Percentiles rank a stretch among this genome's conserved stretches.
These are phyloP conservation scores for Alternaria panax DNA, from an alignment of 2,329 filamentous ascomycete species.

Conservation along the genomic window DNA sequence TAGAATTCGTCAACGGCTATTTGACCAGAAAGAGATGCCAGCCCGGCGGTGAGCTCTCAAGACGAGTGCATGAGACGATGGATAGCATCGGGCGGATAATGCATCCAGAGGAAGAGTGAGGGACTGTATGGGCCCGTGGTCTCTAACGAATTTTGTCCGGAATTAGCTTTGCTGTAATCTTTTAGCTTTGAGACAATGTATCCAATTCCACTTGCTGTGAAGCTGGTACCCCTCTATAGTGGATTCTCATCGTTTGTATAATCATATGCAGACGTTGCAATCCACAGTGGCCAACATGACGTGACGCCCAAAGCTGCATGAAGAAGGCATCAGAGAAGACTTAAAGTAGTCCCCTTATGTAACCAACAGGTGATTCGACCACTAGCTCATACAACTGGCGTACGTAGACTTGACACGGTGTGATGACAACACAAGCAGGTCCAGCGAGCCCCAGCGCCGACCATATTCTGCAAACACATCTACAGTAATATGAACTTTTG, in stretches of 20 bases:
- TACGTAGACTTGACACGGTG: neutral
- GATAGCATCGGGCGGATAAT: neutral
- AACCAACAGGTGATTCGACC: neutral
- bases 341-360: too few species aligned
- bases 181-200: neutral
- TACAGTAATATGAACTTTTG: neutral
- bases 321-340: too few species aligned
- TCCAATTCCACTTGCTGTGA: fast-evolving
- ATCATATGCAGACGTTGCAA: neutral
- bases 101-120: neutral
- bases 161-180: too few species aligned
- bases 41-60: neutral
- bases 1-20: neutral
- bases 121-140: neutral
- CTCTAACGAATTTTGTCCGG: neutral
- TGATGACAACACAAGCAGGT: neutral
- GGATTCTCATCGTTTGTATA: neutral
- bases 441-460: neutral
- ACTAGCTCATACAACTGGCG: neutral
- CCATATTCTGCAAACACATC: neutral
- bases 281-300: neutral
- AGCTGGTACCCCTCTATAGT: neutral
- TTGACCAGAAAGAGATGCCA: neutral
- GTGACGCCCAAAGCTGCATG: too few species aligned
- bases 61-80: neutral